Evolutionary conservation across 225 moss, liverwort and hornwort genomes (phyloP).

Genomic region (Pleurozium schreberi): DNA sequence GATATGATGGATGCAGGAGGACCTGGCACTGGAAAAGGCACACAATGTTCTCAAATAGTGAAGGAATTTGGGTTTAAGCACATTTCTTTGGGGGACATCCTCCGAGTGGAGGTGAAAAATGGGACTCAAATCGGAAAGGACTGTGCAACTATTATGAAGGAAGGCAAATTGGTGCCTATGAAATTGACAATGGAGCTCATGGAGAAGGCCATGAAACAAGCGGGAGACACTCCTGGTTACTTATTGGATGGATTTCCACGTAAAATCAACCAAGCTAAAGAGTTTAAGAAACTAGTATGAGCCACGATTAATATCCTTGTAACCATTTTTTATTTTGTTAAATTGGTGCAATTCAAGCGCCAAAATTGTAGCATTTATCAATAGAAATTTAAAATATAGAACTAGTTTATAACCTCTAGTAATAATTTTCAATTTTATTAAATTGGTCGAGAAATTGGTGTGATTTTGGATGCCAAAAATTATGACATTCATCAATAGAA

Average conservation of each 20-base stretch:
- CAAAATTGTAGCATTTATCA: background rate
- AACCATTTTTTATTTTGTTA: background rate
- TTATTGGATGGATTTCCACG: slow-evolving; percentile 79
- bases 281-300: slow-evolving; percentile 44
- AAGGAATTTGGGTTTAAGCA: slow-evolving; percentile 64
- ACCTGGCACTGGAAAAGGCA: slow-evolving; percentile 79
- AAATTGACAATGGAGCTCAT: slow-evolving; percentile 38
- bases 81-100: slow-evolving; percentile 59
- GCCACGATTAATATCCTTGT: background rate
- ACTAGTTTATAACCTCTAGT: background rate
- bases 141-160: slow-evolving; percentile 52
- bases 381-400: background rate
- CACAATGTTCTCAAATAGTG: slow-evolving; percentile 54
- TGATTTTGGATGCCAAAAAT: background rate
- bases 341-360: fast-evolving
- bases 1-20: slow-evolving; percentile 25
- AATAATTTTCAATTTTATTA: background rate
- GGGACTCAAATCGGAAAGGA: slow-evolving; percentile 29
- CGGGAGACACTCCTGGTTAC: background rate
- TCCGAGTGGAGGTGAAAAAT: slow-evolving; percentile 46
- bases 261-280: slow-evolving; percentile 59
- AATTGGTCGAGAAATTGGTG: too few species aligned
- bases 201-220: slow-evolving; percentile 32
- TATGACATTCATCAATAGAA: too few species aligned
- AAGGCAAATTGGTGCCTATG: slow-evolving; percentile 61